These are phyloP conservation scores for Chalciporus sp. DNA, from an alignment of 1,284 basidiomycete genomes.

Conservation along the genomic window DNA sequence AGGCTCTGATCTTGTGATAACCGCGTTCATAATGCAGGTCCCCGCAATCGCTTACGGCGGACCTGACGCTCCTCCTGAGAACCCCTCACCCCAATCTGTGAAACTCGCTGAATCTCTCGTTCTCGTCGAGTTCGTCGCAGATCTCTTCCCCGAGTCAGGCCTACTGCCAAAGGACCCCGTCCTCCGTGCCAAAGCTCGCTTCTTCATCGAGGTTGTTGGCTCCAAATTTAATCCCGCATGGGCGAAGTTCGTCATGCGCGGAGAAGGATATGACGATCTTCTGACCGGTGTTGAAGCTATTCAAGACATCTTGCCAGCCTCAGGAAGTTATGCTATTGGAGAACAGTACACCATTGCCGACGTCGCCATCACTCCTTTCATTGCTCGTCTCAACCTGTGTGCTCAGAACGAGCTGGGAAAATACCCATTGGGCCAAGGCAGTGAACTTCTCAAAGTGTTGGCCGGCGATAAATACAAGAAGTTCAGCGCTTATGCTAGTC, in stretches of 20 bases:
- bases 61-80: constrained; percentile 39
- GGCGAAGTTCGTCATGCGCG: constrained; percentile 39
- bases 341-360: constrained; percentile 43
- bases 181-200: constrained; percentile 42
- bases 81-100: constrained; percentile 44
- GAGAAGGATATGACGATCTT: constrained; percentile 45
- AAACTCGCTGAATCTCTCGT: constrained; percentile 50
- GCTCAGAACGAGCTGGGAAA: constrained; percentile 35
- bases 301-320: constrained; percentile 44
- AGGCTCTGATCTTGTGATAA: not conserved
- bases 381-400: constrained; percentile 30
- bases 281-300: constrained; percentile 43
- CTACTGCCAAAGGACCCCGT: constrained; percentile 48
- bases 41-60: constrained; percentile 51
- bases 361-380: constrained; percentile 37
- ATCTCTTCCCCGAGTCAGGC: constrained; percentile 42
- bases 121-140: constrained; percentile 48
- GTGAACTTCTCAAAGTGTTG: constrained; percentile 28
- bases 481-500: constrained; percentile 33
- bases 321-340: constrained; percentile 44
- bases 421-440: constrained; percentile 33
- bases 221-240: constrained; percentile 45
- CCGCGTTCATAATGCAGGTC: constrained; percentile 30
- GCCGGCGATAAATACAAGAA: constrained; percentile 29
- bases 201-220: constrained; percentile 44